phyloP scores from a whole-genome alignment of 768 basidiomycete genomes.

The Termitomyces sp. region DNA sequence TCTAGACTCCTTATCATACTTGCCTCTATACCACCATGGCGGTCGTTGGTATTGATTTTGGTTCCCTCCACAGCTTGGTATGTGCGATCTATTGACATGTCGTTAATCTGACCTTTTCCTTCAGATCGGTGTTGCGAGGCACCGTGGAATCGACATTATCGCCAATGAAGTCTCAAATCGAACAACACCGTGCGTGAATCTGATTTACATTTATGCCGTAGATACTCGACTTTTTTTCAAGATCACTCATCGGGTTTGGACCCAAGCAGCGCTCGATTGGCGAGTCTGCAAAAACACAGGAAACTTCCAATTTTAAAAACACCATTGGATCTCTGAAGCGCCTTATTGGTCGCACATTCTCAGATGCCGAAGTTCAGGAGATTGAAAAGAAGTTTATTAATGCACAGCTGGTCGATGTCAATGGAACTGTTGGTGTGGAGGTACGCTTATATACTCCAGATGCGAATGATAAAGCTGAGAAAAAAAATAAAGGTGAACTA shows the following conservation, averaged over 20 bases:
- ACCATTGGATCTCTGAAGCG: slow-evolving; percentile 93
- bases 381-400: slow-evolving; percentile 91
- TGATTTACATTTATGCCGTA: neutral
- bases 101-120: slow-evolving; percentile 12
- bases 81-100: slow-evolving; percentile 14
- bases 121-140: slow-evolving; percentile 92
- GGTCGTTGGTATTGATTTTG: slow-evolving; percentile 95
- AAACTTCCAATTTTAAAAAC: slow-evolving; percentile 97
- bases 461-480: slow-evolving; percentile 5
- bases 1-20: slow-evolving; percentile 13
- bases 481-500: slow-evolving; percentile 67
- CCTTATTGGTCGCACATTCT: slow-evolving; percentile 75
- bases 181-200: slow-evolving; percentile 77
- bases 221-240: slow-evolving; percentile 23
- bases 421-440: slow-evolving; percentile 81
- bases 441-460: slow-evolving; percentile 40
- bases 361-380: slow-evolving; percentile 78
- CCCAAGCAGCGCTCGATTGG: slow-evolving; percentile 88
- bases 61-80: slow-evolving; percentile 86
- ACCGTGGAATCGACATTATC: slow-evolving; percentile 98
- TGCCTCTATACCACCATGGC: slow-evolving; percentile 51
- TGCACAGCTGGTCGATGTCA: slow-evolving; percentile 79
- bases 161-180: slow-evolving; percentile 97
- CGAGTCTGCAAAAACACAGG: slow-evolving; percentile 94
- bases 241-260: slow-evolving; percentile 94